Percentiles rank a stretch among this genome's conserved stretches.
These are phyloP conservation scores for Talaromyces sp. DNA, from an alignment of 2,329 filamentous ascomycete genomes.

Conservation along the genomic window DNA sequence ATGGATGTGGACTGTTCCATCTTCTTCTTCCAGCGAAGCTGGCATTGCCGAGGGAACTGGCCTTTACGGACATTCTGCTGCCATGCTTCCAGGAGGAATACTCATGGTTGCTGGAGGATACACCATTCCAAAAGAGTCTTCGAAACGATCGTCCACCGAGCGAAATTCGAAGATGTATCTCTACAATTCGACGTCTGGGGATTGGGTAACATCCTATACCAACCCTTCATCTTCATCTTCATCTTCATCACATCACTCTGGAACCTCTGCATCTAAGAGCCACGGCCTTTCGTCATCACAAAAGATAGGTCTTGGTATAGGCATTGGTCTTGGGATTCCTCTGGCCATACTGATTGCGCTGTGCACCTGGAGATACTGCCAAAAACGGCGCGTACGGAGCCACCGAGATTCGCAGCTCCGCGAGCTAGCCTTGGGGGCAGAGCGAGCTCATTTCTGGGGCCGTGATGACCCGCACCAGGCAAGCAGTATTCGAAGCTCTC, in stretches of 20 bases:
- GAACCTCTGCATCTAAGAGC: constrained; percentile 13
- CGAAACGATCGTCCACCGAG: constrained; percentile 38
- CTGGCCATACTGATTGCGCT: constrained; percentile 53
- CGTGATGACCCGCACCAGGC: constrained; percentile 43
- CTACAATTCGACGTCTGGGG: constrained; percentile 63
- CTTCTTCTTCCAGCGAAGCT: constrained; percentile 36
- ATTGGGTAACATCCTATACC: constrained; percentile 61
- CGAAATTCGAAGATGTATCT: constrained; percentile 56
- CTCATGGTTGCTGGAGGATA: constrained; percentile 66
- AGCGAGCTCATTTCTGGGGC: constrained; percentile 49
- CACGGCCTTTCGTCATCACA: constrained; percentile 37
- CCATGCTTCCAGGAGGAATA: constrained; percentile 62
- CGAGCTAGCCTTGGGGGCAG: constrained; percentile 54
- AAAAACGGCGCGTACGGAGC: constrained; percentile 48
- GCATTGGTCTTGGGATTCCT: constrained; percentile 65
- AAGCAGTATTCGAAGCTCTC: constrained; percentile 38
- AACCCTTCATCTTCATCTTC: too few relatives aligned
- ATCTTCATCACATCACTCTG: neutral
- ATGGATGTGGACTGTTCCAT: constrained; percentile 50
- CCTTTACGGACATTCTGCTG: constrained; percentile 64
- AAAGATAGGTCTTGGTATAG: constrained; percentile 64
- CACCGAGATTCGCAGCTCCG: constrained; percentile 59
- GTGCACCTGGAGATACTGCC: constrained; percentile 54
- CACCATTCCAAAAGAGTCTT: constrained; percentile 47
- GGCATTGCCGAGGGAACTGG: constrained; percentile 50